Percentiles rank a stretch among this genome's conserved stretches.
These are phyloP conservation scores for Friedmanniomyces endolithicus DNA, from an alignment of 495 filamentous ascomycete species.

Conservation along the genomic window DNA sequence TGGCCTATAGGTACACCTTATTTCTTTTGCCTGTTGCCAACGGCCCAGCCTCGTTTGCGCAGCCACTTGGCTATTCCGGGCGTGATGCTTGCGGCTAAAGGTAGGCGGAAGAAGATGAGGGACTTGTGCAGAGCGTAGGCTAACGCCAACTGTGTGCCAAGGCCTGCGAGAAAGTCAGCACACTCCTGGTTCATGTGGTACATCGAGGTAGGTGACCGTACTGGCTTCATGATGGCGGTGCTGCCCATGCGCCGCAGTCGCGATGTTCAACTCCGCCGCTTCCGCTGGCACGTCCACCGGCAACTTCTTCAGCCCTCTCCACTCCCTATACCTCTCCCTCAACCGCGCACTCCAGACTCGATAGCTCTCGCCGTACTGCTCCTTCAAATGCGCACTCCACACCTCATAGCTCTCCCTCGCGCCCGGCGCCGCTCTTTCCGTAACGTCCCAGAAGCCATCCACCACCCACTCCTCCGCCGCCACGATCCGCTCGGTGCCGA, in stretches of 20 bases:
- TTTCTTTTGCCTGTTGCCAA: constrained; percentile 41
- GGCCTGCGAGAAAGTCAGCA: constrained; percentile 33
- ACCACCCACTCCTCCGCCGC: constrained; percentile 39
- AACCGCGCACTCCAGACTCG: neutral
- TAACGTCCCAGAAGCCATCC: constrained; percentile 31
- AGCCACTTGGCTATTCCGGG: constrained; percentile 80
- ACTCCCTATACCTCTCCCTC: constrained; percentile 9
- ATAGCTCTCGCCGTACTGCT: constrained; percentile 8
- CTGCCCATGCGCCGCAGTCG: constrained; percentile 25
- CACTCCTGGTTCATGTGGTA: neutral
- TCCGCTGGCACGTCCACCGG: constrained; percentile 11
- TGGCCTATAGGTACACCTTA: neutral
- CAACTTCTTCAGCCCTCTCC: neutral
- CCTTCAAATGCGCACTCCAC: constrained; percentile 1
- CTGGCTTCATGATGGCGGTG: constrained; percentile 37
- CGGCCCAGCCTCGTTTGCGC: constrained; percentile 70
- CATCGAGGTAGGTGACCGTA: constrained; percentile 28
- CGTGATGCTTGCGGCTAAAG: constrained; percentile 74
- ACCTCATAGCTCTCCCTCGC: constrained; percentile 8
- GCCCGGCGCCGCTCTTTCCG: constrained; percentile 38
- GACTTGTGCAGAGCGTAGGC: constrained; percentile 98
- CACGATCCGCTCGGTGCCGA: constrained; percentile 79
- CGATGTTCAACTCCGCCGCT: constrained; percentile 8
- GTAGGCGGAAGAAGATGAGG: constrained; percentile 89
- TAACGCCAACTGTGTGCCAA: constrained; percentile 82